Conservation (phyloP, 2,329 filamentous ascomycete genomes). For the Penicillium brasilianum region DNA sequence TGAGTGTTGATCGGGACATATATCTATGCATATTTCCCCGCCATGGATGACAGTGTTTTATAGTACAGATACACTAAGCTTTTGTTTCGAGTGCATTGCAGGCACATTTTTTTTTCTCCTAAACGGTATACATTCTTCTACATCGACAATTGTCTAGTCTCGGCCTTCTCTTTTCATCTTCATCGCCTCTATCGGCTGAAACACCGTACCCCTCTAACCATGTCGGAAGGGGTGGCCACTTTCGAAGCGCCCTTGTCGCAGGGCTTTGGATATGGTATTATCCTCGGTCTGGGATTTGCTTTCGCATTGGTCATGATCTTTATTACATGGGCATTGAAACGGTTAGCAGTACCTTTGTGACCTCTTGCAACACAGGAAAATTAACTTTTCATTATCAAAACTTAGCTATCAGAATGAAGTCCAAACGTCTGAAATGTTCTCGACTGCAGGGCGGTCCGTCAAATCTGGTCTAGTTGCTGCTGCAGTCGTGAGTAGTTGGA, state of each 20-base stretch:
- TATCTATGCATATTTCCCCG: conserved; percentile 5
- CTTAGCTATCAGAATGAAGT: conserved; percentile 69
- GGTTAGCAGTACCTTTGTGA: conserved; percentile 45
- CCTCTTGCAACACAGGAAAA: not conserved
- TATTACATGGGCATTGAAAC: conserved; percentile 72
- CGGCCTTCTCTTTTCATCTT: not conserved
- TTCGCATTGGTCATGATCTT: conserved; percentile 78
- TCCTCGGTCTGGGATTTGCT: conserved; percentile 73
- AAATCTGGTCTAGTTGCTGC: conserved; percentile 87
- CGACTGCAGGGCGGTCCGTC: conserved; percentile 82
- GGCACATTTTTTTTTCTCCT: not conserved
- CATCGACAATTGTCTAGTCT: not conserved
- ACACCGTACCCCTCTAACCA: conserved; percentile 7
- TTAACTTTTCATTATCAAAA: conserved; percentile 5
- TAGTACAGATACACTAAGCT: not conserved
- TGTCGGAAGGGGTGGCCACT: conserved; percentile 32
- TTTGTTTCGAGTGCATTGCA: not conserved
- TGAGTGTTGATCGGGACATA: conserved; percentile 8
- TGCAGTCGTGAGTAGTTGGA: conserved; percentile 92
- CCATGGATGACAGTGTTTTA: not conserved
- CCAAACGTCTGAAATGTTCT: conserved; percentile 93
- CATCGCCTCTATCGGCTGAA: conserved; percentile 3
- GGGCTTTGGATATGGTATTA: conserved; percentile 77
- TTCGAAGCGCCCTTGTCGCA: conserved; percentile 52
- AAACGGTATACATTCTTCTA: conserved; percentile 7